Base-by-base conservation (phyloP, 1,284 basidiomycete species). In the Cerioporus squamosus region DNA sequence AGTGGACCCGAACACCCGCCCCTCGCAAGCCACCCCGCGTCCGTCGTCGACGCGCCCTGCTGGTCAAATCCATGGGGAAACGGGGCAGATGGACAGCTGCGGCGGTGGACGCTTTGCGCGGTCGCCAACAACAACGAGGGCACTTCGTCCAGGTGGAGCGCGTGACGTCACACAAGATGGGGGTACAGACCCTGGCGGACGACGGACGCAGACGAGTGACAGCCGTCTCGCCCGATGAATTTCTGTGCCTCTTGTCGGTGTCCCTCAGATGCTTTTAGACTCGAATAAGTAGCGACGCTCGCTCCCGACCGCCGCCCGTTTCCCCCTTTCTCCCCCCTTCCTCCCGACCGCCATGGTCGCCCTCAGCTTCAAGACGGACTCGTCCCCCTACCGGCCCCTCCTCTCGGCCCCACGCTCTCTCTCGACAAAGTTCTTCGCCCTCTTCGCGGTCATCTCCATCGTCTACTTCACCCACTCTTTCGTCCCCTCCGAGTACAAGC, bases 361-460 rank as follows among this genome's bases (percentile, higher is more conserved):
- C 24, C 48, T 64, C 57, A 9, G 26, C 26, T 61, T 61, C 57
- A 64, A 61, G 52, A n/a, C 47, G 36, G 57, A 61, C 54, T 24
- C 44, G 23, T 29, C 44, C 33, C 44, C 59, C 22, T 64, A 64
- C 57, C 43, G 58, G 18, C 63, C 60, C 24, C 57, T 64, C 40
- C 9, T 62, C 55, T 40, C 55, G 12, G 17, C 51, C 22, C 63
- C 60, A 29, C 60, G 63, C 51, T 64, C 60, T 9, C 53, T 62
- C 24, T 53, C 60, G 12, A 20, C 55, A 14, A 59, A 60, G 36
- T 42, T 64, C 57, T 45, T 65, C 55, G 51, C 52, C 49, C 55
- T 56, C 55, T 39, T 65, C 56, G 56, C 58, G 45, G 20, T 60
- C 59, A 20, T 60, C 51, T 55, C 60, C 53, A 15, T 64, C 44